Evolutionary conservation across 2,329 filamentous ascomycete species (phyloP), one percentile per base, ranked within the genome.

Genomic region (Scopulariopsis brevicaulis): DNA sequence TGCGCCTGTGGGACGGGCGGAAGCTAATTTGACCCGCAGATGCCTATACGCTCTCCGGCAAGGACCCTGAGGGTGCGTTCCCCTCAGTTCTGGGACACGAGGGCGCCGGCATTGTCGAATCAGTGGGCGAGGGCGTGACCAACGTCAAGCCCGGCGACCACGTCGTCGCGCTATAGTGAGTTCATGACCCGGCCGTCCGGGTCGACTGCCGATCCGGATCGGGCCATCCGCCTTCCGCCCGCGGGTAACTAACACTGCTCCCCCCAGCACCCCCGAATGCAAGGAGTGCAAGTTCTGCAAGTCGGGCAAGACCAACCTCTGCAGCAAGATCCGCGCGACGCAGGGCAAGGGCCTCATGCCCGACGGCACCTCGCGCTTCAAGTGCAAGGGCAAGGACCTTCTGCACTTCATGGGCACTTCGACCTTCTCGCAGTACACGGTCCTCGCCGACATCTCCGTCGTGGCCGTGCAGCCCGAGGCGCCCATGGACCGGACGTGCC

Each of bases 391-490:
- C 74, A 87, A 96, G 77, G 89, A 96, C 67, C 82, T 99, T 61
- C 84, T 97, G 60, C 94, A 97, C 79, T 99, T 97, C 79, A 99
- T 99, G 94, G 94, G 94, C 68, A 96, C 90, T 59, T 96, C 92
- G 43, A 99, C 94, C 66, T 99, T 99, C 81, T 96, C 90, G 35
- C 94, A 99, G 77, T 99, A 96, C 79, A 97, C 94, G 59, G 94
- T 99, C 63, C 90, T 99, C 43, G 93, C 94, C 71, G 94, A 99
- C 73, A 97, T 99, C 75, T 96, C 92, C 54, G 94, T 96, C 59
- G 94, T 99, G 32, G 88, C 92, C 62, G 91, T 99, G 65, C 92
- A 92, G 66, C 82, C 84, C 60, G 85, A 96, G 67, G 94, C 94
- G 15, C 89, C 90, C 61, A 96, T 96, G 85, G 94, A 99, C 80